Conservation (phyloP, 768 basidiomycete species). For the Austroboletus eburneus region DNA sequence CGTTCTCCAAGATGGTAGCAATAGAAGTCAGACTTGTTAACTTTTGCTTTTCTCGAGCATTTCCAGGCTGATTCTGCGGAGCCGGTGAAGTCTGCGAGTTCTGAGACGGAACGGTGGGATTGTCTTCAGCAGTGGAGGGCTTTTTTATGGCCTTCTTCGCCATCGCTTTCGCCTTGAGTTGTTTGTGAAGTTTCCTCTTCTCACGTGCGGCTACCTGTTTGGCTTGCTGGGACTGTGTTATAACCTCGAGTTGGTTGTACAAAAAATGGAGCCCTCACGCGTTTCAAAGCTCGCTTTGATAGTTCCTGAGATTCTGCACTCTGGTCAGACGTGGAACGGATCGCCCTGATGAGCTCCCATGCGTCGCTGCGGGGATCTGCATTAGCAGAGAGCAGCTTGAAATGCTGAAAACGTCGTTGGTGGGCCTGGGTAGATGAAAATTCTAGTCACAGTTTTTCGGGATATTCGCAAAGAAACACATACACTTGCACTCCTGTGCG, state of each 20-base stretch:
- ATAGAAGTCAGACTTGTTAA: not conserved
- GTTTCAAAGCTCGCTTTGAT: slow-evolving; percentile 63
- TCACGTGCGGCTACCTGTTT: slow-evolving; percentile 42
- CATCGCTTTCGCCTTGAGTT: slow-evolving; percentile 38
- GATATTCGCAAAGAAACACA: slow-evolving; percentile 30
- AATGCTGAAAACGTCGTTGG: slow-evolving; percentile 52
- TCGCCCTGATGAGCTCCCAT: slow-evolving; percentile 35
- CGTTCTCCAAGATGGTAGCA: not conserved
- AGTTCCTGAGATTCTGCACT: slow-evolving; percentile 15
- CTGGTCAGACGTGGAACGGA: slow-evolving; percentile 6
- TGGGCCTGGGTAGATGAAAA: slow-evolving; percentile 47
- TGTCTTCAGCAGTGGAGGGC: not conserved
- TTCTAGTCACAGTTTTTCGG: not conserved
- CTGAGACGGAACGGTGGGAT: not conserved
- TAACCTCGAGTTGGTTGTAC: not conserved
- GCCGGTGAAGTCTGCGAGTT: not conserved
- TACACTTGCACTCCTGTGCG: slow-evolving; percentile 63
- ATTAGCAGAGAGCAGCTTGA: slow-evolving; percentile 38
- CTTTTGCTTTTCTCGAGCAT: slow-evolving; percentile 17
- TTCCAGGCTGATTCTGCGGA: slow-evolving; percentile 1
- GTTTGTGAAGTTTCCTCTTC: slow-evolving; percentile 48
- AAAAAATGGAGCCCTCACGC: slow-evolving; percentile 37
- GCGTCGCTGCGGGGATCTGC: slow-evolving; percentile 45
- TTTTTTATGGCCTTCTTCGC: slow-evolving; percentile 29
- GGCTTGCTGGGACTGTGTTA: slow-evolving; percentile 34